These are phyloP conservation scores for Scutellaria minor DNA, from an alignment of 257 asterid genomes.

Conservation along the genomic window DNA sequence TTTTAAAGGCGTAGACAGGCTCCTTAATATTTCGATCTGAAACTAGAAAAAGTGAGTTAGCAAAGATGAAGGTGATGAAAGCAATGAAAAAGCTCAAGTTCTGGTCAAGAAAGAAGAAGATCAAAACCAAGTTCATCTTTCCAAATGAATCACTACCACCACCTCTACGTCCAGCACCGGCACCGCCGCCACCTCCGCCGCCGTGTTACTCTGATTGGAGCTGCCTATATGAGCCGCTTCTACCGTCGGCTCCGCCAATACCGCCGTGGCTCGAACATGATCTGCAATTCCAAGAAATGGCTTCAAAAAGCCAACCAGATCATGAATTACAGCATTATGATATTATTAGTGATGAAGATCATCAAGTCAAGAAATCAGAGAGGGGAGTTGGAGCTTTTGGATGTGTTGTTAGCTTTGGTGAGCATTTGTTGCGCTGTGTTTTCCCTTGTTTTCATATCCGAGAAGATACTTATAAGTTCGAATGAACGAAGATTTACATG, in stretches of 20 bases:
- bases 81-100: constrained; percentile 71
- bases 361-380: constrained; percentile 35
- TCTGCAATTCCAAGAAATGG: constrained; percentile 39
- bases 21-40: background rate
- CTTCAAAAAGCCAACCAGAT: constrained; percentile 27
- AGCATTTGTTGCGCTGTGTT: constrained; percentile 52
- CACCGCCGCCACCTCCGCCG: constrained; percentile 30
- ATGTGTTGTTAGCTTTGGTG: constrained; percentile 48
- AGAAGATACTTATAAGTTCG: constrained; percentile 25
- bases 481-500: no score
- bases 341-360: constrained; percentile 18
- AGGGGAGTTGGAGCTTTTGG: constrained; percentile 49
- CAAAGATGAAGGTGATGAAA: constrained; percentile 62
- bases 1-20: background rate
- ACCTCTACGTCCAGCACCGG: constrained; percentile 41
- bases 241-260: constrained; percentile 77
- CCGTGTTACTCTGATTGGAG: background rate
- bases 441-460: constrained; percentile 66
- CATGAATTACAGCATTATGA: constrained; percentile 34
- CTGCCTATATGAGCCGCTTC: constrained; percentile 34
- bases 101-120: constrained; percentile 73
- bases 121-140: constrained; percentile 44
- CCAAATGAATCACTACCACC: constrained; percentile 39
- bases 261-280: constrained; percentile 64
- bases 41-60: background rate